These are phyloP conservation scores for Atalantia buxifolia DNA, from an alignment of 345 rosid genomes.

Conservation along the genomic window DNA sequence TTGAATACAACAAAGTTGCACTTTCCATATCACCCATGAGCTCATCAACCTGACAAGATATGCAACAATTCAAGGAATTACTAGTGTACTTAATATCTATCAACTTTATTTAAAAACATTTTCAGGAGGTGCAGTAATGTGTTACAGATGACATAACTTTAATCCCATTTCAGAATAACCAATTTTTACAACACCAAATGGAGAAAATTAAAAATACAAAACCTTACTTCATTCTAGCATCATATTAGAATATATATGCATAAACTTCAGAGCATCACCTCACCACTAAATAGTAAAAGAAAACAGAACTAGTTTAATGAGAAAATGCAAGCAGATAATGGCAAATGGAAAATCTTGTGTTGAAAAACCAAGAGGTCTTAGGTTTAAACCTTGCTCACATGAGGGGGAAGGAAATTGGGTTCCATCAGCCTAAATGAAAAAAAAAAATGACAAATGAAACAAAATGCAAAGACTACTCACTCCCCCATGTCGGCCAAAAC, in stretches of 20 bases:
- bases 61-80: not conserved
- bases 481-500: constrained; percentile 71
- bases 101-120: not conserved
- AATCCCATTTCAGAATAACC: not conserved
- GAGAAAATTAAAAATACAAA: not conserved
- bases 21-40: constrained; percentile 65
- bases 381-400: no score
- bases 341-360: not conserved
- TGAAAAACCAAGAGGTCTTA: no score
- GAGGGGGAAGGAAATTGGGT: no score
- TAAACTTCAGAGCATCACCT: not conserved
- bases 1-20: constrained; percentile 61
- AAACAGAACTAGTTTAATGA: not conserved
- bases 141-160: not conserved
- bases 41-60: constrained; percentile 62
- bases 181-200: not conserved
- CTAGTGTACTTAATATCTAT: not conserved
- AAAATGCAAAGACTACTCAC: constrained; percentile 42
- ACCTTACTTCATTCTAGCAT: not conserved
- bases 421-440: no score
- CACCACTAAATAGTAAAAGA: not conserved
- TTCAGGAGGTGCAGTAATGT: not conserved
- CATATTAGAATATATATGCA: not conserved
- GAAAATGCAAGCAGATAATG: not conserved
- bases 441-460: not conserved